Evolutionary conservation across 192 early-diverging fungal species (phyloP).

Genomic region (Coemansia sp.): DNA sequence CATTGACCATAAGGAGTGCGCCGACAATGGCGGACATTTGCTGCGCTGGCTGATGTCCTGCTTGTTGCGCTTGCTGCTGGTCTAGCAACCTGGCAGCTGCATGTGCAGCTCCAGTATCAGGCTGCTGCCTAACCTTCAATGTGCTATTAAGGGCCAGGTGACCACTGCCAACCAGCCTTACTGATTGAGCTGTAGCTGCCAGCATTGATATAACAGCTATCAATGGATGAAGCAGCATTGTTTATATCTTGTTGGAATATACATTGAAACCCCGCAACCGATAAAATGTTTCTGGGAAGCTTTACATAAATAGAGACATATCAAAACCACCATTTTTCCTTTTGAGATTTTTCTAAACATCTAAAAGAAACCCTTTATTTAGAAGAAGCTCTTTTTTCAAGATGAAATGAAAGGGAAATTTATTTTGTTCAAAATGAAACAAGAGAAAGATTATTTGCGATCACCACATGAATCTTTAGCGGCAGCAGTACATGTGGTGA

Average conservation of each 20-base stretch:
- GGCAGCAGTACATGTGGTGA: conserved; percentile 29
- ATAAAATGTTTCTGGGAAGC: too few relatives aligned
- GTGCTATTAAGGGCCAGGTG: neutral
- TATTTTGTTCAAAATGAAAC: conserved; percentile 5
- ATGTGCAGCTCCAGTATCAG: neutral
- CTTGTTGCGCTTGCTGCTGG: conserved; percentile 16
- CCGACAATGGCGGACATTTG: conserved; percentile 5
- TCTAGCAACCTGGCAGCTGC: conserved; percentile 1
- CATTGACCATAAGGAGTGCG: conserved; percentile 15
- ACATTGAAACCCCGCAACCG: too few relatives aligned
- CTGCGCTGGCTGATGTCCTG: neutral
- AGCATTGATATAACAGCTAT: conserved; percentile 27
- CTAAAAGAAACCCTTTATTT: too few relatives aligned
- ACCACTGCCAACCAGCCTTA: neutral
- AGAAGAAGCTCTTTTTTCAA: too few relatives aligned
- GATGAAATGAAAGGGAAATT: too few relatives aligned
- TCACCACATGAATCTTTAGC: conserved; percentile 36
- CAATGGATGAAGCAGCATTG: conserved; percentile 6
- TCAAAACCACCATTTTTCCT: too few relatives aligned
- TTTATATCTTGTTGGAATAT: neutral
- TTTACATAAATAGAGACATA: too few relatives aligned
- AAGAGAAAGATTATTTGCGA: conserved; percentile 20
- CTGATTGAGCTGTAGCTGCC: neutral
- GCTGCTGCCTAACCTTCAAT: neutral
- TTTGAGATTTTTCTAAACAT: too few relatives aligned